These are phyloP conservation scores for Aspergillus sp. DNA, from an alignment of 2,329 filamentous ascomycete genomes.

Conservation along the genomic window DNA sequence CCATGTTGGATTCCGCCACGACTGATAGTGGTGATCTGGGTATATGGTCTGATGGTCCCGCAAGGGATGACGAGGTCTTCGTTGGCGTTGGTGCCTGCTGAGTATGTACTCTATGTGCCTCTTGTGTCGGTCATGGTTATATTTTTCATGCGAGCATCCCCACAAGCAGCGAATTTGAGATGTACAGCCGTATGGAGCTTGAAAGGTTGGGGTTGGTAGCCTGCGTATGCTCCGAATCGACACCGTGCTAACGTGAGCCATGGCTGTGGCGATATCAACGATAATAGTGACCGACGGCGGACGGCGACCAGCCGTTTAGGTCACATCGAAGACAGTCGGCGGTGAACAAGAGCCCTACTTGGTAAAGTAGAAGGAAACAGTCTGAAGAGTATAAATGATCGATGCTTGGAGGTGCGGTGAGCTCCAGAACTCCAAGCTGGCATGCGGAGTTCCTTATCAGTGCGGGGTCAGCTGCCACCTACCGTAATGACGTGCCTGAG, in stretches of 20 bases:
- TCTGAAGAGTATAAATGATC: not conserved
- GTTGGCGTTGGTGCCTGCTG: not conserved
- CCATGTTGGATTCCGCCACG: conserved; percentile 20
- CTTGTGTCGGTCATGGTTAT: not conserved
- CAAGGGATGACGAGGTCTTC: not conserved
- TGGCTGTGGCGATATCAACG: not conserved
- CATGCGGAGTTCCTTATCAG: conserved; percentile 1
- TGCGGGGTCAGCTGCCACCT: not conserved
- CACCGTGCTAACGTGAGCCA: not conserved
- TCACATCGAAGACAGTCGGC: not conserved
- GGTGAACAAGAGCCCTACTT: not conserved
- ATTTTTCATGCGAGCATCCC: conserved; percentile 3
- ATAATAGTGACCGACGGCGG: not conserved
- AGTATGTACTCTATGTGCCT: conserved; percentile 2
- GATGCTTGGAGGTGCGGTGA: not conserved
- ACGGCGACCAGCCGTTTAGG: not conserved
- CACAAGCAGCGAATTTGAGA: conserved; percentile 12
- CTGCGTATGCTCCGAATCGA: not conserved
- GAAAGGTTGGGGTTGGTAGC: not conserved
- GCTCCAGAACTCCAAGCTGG: not conserved
- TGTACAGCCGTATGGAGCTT: not conserved
- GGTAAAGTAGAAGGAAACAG: not conserved
- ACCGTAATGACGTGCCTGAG: not conserved
- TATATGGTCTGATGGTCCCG: not conserved
- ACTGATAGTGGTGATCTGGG: conserved; percentile 4